Evolutionary conservation across 257 asterid genomes (phyloP).

Genomic region (Henckelia pumila): DNA sequence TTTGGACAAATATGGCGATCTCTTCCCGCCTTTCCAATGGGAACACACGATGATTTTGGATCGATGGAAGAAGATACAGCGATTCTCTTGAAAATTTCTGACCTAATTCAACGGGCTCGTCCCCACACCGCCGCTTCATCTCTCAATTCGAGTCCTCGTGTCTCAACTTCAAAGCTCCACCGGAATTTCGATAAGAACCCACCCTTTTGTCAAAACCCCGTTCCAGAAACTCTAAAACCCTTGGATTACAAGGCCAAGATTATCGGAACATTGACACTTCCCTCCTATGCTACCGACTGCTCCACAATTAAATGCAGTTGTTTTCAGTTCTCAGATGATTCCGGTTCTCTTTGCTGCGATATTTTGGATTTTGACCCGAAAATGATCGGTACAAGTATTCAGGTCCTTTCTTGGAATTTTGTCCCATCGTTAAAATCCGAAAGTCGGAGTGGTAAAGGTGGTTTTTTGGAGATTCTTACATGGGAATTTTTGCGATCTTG

Average conservation of each 20-base stretch:
- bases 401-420: conserved; percentile 69
- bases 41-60: neutral
- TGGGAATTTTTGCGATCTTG: conserved; percentile 46
- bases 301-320: conserved; percentile 40
- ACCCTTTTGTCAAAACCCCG: conserved; percentile 30
- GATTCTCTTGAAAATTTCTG: conserved; percentile 37
- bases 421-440: conserved; percentile 42
- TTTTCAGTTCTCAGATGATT: conserved; percentile 61
- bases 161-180: conserved; percentile 21
- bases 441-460: conserved; percentile 38
- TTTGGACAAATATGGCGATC: neutral
- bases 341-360: conserved; percentile 66
- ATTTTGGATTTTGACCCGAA: conserved; percentile 49
- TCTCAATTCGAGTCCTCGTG: conserved; percentile 32
- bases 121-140: conserved; percentile 57
- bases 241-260: conserved; percentile 40
- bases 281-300: conserved; percentile 24
- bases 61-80: conserved; percentile 43
- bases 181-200: conserved; percentile 16
- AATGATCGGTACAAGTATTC: conserved; percentile 45
- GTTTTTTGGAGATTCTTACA: conserved; percentile 71
- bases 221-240: conserved; percentile 51
- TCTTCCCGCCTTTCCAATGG: neutral
- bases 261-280: conserved; percentile 58
- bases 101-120: conserved; percentile 45